Evolutionary conservation across 2,329 filamentous ascomycete genomes (phyloP), one percentile per base, ranked within the genome.

Genomic region (Sphaerostilbella broomeana): DNA sequence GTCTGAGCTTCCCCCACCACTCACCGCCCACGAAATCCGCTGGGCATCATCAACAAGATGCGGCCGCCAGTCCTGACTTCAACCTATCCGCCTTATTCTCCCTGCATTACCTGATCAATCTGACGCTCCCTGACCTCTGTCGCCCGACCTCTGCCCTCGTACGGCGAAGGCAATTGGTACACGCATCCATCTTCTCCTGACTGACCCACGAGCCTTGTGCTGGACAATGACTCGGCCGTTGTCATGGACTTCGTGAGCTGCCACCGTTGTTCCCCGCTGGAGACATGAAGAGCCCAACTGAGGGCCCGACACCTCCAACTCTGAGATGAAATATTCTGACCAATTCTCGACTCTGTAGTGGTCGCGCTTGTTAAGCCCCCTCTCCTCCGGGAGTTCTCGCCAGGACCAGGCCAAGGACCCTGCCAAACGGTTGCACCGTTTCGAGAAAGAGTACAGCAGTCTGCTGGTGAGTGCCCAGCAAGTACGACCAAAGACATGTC

Each of bases 281-380:
- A 11, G 13, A 5, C 15, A 16, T 27, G 16, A 30, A 9, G 16
- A 13, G 27, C 27, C 27, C 27, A 13, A 30, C 27, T 30, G 27
- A 30, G 9, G 12, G 27, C 10, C 27, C 27, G 16, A 13, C 7
- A 17, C 27, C 15, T 25, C 12, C 8, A 12, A 25, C 22, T n/a
- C n/a, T 19, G 22, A 22, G 21, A 40, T 24, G 7, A 5, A 27
- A 28, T 22, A 13, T 21, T 42, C 38, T 37, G 42, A 44, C 42
- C 21, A 19, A 33, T 44, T 17, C 25, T 29, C 36, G 30, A 40
- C 29, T 36, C 41, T 43, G 20, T 51, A 82, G 78, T 83, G 78
- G 78, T 77, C 77, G 65, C 75, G 78, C 63, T 69, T 82, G 63
- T 65, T 82, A 66, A 78, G 76, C 58, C 74, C 76, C 56, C 67